Percentiles rank a stretch among this genome's conserved stretches.
These are phyloP conservation scores for Monosporascus sp. DNA, from an alignment of 2,329 filamentous ascomycete species.

Conservation along the genomic window DNA sequence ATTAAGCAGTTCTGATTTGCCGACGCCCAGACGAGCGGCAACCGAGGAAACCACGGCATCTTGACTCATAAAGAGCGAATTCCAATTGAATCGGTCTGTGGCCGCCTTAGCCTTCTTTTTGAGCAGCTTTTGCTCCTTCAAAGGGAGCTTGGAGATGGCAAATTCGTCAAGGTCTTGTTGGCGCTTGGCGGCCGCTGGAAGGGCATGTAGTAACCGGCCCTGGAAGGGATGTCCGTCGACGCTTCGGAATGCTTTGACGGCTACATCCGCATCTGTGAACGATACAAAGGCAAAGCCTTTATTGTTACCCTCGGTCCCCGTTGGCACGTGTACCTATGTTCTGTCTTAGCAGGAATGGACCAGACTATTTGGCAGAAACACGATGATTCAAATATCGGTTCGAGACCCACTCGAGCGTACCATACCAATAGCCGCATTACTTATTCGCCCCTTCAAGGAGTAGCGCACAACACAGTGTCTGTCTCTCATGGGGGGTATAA, in stretches of 20 bases:
- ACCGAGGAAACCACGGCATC: conserved; percentile 91
- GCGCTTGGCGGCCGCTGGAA: conserved; percentile 78
- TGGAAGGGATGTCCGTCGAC: conserved; percentile 86
- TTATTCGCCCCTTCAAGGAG: not conserved
- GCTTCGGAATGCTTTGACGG: conserved; percentile 71
- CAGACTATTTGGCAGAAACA: conserved; percentile 14
- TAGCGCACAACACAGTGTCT: not conserved
- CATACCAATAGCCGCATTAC: not conserved
- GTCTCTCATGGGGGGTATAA: not conserved
- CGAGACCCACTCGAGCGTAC: not conserved
- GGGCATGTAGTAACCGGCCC: conserved; percentile 83
- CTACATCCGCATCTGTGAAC: conserved; percentile 66
- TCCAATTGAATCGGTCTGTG: conserved; percentile 87
- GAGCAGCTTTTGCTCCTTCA: conserved; percentile 92
- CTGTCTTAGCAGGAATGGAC: conserved; percentile 36
- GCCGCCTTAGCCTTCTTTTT: conserved; percentile 78
- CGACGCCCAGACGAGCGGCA: conserved; percentile 78
- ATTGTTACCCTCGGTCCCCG: conserved; percentile 64
- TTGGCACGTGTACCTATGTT: conserved; percentile 76
- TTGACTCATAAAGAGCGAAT: conserved; percentile 98
- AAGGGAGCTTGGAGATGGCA: conserved; percentile 80
- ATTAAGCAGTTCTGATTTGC: conserved; percentile 87
- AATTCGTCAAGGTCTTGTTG: conserved; percentile 82
- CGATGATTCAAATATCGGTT: conserved; percentile 16
- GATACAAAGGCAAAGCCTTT: conserved; percentile 91